Evolutionary conservation across 2,329 filamentous ascomycete species (phyloP).

Genomic region (Trichoderma polysporum): DNA sequence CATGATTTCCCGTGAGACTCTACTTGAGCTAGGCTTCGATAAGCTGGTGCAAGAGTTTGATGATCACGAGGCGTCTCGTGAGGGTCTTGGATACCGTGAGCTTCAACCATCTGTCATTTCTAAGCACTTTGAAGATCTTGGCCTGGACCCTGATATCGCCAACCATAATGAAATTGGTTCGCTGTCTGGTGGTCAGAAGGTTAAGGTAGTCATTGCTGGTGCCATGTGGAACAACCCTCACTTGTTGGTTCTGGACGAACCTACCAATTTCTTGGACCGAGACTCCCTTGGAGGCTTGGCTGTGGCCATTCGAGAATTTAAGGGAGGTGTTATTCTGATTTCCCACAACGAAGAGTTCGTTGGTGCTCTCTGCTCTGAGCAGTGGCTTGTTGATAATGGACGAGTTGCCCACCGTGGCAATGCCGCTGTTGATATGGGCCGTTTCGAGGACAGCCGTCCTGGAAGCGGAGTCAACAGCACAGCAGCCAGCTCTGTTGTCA

Average conservation of each 20-base stretch:
- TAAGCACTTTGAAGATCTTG: conserved; percentile 97
- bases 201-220: conserved; percentile 95
- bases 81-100: conserved; percentile 93
- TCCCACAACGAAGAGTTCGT: conserved; percentile 99
- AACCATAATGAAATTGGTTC: conserved; percentile 98
- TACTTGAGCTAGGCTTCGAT: conserved; percentile 79
- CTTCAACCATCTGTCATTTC: conserved; percentile 91
- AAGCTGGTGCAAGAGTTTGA: conserved; percentile 98
- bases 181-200: conserved; percentile 94
- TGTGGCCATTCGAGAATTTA: conserved; percentile 97
- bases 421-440: conserved; percentile 70
- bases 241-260: conserved; percentile 94
- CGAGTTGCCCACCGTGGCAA: conserved; percentile 82
- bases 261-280: conserved; percentile 98
- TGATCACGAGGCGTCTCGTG: conserved; percentile 96
- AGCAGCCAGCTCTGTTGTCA: conserved; percentile 55
- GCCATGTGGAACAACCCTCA: conserved; percentile 99
- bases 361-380: conserved; percentile 89
- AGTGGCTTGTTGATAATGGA: conserved; percentile 91
- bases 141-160: conserved; percentile 94
- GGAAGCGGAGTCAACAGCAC: conserved; percentile 57
- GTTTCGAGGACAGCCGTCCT: conserved; percentile 80
- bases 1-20: conserved; percentile 88
- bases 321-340: conserved; percentile 98
- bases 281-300: conserved; percentile 95